Evolutionary conservation across 257 asterid genomes (phyloP).

Genomic region (Echites panduratus): DNA sequence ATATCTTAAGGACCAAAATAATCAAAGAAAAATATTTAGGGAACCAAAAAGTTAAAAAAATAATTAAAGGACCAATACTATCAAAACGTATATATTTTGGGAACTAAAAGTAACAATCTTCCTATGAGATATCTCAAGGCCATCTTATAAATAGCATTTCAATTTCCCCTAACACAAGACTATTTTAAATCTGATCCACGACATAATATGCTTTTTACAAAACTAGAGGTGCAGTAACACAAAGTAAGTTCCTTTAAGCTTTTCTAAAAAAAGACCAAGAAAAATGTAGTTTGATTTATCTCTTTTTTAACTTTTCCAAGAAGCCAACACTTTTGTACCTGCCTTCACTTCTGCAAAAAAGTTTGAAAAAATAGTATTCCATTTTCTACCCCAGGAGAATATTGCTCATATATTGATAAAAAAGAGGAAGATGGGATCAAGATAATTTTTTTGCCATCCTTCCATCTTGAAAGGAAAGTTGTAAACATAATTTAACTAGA

Average conservation of each 20-base stretch:
- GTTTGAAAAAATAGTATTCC: neutral
- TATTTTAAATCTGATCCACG: neutral
- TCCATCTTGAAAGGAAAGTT: neutral
- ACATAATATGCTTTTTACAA: neutral
- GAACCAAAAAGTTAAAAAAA: too few species aligned
- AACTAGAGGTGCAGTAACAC: neutral
- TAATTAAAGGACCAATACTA: too few species aligned
- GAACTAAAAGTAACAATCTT: too few species aligned
- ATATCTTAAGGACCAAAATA: too few species aligned
- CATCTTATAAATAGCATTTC: neutral
- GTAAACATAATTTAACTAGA: neutral
- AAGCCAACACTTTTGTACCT: too few species aligned
- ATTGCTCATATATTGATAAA: neutral
- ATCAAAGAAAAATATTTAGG: too few species aligned
- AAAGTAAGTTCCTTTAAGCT: neutral
- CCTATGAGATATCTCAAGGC: neutral
- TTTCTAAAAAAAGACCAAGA: neutral
- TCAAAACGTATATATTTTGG: too few species aligned
- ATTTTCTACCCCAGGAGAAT: neutral
- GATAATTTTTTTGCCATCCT: neutral
- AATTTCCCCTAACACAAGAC: neutral
- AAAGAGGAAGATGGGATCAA: neutral
- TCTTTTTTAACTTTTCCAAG: neutral
- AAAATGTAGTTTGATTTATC: neutral
- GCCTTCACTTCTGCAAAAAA: neutral